These are phyloP conservation scores for Gossypium mustelinum DNA, from an alignment of 345 rosid species.

Conservation along the genomic window DNA sequence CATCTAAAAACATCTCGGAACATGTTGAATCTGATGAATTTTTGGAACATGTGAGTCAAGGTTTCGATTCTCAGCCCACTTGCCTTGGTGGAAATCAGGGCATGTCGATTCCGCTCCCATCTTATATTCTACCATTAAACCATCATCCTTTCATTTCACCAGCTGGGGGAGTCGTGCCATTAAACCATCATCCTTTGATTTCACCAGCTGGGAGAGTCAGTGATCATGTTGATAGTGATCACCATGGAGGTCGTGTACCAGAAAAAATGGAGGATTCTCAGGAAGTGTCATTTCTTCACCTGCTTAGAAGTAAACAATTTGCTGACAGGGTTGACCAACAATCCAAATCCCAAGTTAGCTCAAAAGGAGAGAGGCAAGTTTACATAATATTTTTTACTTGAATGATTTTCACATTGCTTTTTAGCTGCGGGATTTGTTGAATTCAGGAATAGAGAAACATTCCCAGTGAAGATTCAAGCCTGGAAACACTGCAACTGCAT, in stretches of 20 bases:
- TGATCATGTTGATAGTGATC: no score
- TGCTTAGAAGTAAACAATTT: conserved; percentile 19
- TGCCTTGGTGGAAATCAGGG: not conserved
- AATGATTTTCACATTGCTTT: conserved; percentile 3
- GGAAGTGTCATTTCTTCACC: conserved; percentile 13
- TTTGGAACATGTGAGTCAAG: not conserved
- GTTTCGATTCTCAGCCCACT: no score
- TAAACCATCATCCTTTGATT: not conserved
- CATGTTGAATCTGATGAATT: conserved; percentile 13
- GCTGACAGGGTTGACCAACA: conserved; percentile 17
- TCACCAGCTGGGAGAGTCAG: no score
- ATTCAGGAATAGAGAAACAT: conserved; percentile 26
- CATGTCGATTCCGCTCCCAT: not conserved
- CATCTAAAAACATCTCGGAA: not conserved
- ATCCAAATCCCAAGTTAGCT: conserved; percentile 26
- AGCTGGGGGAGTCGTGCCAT: not conserved
- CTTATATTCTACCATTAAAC: not conserved
- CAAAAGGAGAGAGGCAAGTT: conserved; percentile 29
- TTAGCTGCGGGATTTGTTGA: not conserved
- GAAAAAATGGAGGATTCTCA: conserved; percentile 13
- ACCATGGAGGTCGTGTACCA: not conserved
- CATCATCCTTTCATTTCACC: not conserved
- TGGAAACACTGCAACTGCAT: conserved; percentile 41
- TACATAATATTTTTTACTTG: not conserved
- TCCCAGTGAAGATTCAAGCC: conserved; percentile 13